Evolutionary conservation across 108 stramenopile species (phyloP).

Genomic region (Cyclotella choctawhatcheeana): DNA sequence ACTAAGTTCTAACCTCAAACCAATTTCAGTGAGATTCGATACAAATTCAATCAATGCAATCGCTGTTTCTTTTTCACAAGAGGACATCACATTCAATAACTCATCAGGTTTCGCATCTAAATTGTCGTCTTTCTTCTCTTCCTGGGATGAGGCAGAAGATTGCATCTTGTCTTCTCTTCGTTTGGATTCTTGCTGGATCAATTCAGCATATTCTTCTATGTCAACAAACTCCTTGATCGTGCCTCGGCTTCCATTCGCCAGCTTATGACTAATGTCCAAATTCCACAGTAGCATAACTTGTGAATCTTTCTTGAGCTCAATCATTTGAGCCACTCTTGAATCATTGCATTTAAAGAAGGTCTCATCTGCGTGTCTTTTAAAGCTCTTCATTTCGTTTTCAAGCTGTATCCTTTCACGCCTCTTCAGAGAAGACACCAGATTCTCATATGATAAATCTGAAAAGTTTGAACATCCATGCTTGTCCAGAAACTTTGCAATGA

Average conservation of each 20-base stretch:
- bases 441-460: slow-evolving; percentile 3
- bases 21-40: neutral
- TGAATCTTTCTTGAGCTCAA: slow-evolving; percentile 34
- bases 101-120: neutral
- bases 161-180: neutral
- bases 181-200: slow-evolving; percentile 20
- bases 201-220: slow-evolving; percentile 21
- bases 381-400: slow-evolving; percentile 12
- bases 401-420: slow-evolving; percentile 13
- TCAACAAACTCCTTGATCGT: slow-evolving; percentile 53
- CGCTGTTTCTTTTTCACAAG: slow-evolving; percentile 11
- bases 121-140: neutral
- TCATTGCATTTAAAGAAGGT: slow-evolving; percentile 40
- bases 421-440: neutral
- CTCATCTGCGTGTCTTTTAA: slow-evolving; percentile 24
- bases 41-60: slow-evolving; percentile 1
- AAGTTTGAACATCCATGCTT: neutral
- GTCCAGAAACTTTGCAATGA: neutral
- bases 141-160: neutral
- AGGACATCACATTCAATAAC: slow-evolving; percentile 9
- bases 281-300: slow-evolving; percentile 79
- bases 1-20: slow-evolving; percentile 17
- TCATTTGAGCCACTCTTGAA: slow-evolving; percentile 20
- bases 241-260: slow-evolving; percentile 76
- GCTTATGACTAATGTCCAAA: slow-evolving; percentile 32